phyloP scores from a whole-genome alignment of 2,329 filamentous ascomycete genomes.

The Monilinia laxa region DNA sequence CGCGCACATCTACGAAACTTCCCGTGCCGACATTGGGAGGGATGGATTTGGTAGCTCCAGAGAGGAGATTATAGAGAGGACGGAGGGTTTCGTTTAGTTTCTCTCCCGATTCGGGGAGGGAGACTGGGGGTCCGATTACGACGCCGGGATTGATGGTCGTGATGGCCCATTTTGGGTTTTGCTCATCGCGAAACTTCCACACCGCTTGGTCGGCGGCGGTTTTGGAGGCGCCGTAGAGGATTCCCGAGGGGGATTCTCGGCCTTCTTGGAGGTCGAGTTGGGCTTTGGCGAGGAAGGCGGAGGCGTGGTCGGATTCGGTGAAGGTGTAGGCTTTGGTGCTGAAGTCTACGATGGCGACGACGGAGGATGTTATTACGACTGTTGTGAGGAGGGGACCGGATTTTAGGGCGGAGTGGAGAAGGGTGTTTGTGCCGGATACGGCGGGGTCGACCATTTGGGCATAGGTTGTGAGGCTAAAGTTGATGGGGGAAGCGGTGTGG shows the following conservation, averaged over 20 bases:
- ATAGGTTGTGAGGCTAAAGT: conserved; percentile 39
- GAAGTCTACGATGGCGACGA: conserved; percentile 34
- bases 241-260: conserved; percentile 24
- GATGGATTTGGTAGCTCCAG: conserved; percentile 37
- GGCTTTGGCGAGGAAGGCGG: conserved; percentile 38
- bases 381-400: conserved; percentile 42
- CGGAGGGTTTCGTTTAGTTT: conserved; percentile 41
- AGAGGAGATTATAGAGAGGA: conserved; percentile 42
- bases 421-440: conserved; percentile 34
- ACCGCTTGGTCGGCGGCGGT: conserved; percentile 42
- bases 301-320: conserved; percentile 38
- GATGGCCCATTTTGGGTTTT: conserved; percentile 44
- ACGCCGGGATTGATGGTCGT: conserved; percentile 45
- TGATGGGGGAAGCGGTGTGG: conserved; percentile 39
- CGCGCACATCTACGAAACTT: conserved; percentile 46
- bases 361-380: conserved; percentile 46
- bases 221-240: conserved; percentile 45
- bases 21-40: conserved; percentile 35
- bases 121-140: conserved; percentile 45
- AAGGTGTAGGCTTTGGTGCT: conserved; percentile 31
- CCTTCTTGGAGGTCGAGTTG: conserved; percentile 37
- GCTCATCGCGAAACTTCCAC: conserved; percentile 44
- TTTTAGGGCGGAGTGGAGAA: conserved; percentile 40
- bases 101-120: conserved; percentile 37
- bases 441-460: conserved; percentile 35